Evolutionary conservation across 2,329 filamentous ascomycete species (phyloP), one percentile per base, ranked within the genome.

Genomic region (Aspergillus chevalieri): DNA sequence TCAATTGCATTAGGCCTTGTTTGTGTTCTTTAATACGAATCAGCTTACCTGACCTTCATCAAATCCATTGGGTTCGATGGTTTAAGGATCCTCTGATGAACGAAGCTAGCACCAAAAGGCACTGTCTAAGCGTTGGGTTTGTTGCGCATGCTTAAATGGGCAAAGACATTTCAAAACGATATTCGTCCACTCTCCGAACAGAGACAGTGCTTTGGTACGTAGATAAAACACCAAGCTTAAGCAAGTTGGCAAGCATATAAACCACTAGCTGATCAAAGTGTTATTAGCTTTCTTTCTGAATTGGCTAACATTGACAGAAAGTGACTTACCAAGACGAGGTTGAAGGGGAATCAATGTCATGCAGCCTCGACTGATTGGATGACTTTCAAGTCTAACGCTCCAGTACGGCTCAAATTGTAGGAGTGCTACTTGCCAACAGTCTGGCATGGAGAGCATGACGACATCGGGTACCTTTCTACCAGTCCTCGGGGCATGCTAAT

Each of bases 191-290:
- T 15, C 47, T 21, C 6, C 22, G 30, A 10, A 48, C 34, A n/a
- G 44, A 48, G 9, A 44, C 30, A 5, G 41, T 39, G 2, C 24
- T 44, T 5, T 36, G 24, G 21, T 48, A 48, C 38, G 41, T 48
- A 2, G 47, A 36, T 6, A 48, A 15, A 19, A 48, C 38, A 6
- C 28, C 47, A 15, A 34, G 28, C 4, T 39, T 44, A 2, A 48
- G 47, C n/a, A 15, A 3, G 12, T 34, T 12, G 4, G 3, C n/a
- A 3, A 28, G 15, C 47, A 48, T 48, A 12, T 44, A 44, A 5
- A 6, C 9, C 2, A 48, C 19, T 6, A 48, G 17, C 28, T 43
- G 36, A 2, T 24, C 6, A 4, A 24, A 24, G 24, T 24, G 24
- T 24, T 7, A 24, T 24, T 7, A 24, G 24, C 24, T 17, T 24